phyloP scores from a whole-genome alignment of 192 early-diverging fungal species.

The Backusella circina region DNA sequence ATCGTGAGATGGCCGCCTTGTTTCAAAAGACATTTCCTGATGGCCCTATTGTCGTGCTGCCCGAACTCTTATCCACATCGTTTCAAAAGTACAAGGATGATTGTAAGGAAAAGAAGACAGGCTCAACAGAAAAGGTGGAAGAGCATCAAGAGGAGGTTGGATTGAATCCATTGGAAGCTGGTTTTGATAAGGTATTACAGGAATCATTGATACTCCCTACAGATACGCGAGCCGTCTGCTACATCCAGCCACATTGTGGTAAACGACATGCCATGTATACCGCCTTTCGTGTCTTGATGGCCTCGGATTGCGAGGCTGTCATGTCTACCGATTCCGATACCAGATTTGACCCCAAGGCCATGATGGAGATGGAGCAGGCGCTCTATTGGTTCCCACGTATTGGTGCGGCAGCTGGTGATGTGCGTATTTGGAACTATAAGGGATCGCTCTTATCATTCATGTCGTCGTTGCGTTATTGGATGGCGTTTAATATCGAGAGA shows the following conservation, averaged over 20 bases:
- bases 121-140: background rate
- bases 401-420: conserved; percentile 53
- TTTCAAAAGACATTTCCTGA: conserved; percentile 29
- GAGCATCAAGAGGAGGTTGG: background rate
- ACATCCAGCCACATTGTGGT: conserved; percentile 48
- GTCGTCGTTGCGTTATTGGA: conserved; percentile 59
- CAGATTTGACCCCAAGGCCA: conserved; percentile 45
- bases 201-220: background rate
- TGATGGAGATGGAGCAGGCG: conserved; percentile 47
- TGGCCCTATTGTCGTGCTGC: conserved; percentile 9
- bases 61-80: conserved; percentile 19
- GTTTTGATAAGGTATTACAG: background rate
- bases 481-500: conserved; percentile 65
- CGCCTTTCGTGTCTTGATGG: conserved; percentile 40
- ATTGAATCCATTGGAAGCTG: background rate
- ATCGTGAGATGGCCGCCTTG: conserved; percentile 32
- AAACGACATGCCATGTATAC: conserved; percentile 56
- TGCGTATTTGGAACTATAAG: conserved; percentile 52
- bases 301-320: conserved; percentile 45
- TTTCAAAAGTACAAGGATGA: background rate
- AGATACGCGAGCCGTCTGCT: conserved; percentile 35
- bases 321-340: conserved; percentile 66
- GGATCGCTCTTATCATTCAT: conserved; percentile 52
- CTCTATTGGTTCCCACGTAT: conserved; percentile 43
- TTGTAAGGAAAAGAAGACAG: background rate